phyloP scores from a whole-genome alignment of 2,329 filamentous ascomycete genomes.

The Penicillium sp. region DNA sequence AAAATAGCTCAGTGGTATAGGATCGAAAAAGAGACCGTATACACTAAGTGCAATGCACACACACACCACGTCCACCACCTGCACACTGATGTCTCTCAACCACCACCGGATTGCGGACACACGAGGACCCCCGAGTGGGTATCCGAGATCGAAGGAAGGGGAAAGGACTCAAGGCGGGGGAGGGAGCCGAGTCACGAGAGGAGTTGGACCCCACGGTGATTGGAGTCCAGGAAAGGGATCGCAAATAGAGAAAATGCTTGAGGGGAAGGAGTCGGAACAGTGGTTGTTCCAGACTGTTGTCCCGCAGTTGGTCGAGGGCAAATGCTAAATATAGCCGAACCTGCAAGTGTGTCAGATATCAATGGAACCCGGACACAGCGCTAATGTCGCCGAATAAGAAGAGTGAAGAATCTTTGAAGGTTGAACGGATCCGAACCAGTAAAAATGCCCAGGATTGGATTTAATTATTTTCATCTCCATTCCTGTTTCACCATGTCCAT shows the following conservation, averaged over 20 bases:
- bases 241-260: not conserved
- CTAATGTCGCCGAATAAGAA: slow-evolving; percentile 13
- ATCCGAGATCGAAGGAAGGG: slow-evolving; percentile 1
- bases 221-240: not conserved
- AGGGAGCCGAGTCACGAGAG: slow-evolving; percentile 2
- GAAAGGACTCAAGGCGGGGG: slow-evolving; percentile 1
- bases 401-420: not conserved
- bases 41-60: not conserved
- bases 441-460: not conserved
- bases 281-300: slow-evolving; percentile 23
- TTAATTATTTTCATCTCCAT: not conserved
- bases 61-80: slow-evolving; percentile 2
- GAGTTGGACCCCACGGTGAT: slow-evolving; percentile 8
- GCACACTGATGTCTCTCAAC: not conserved
- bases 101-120: not conserved
- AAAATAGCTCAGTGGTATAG: not conserved
- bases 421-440: not conserved
- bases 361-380: slow-evolving; percentile 21
- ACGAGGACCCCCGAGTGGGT: slow-evolving; percentile 3
- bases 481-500: slow-evolving; percentile 1
- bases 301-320: slow-evolving; percentile 22
- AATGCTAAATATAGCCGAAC: slow-evolving; percentile 39
- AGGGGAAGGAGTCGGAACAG: slow-evolving; percentile 6
- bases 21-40: not conserved
- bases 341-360: slow-evolving; percentile 30